These are phyloP conservation scores for Pneumocystis jirovecii DNA, from an alignment of 1,139 yeast genomes.

Conservation along the genomic window DNA sequence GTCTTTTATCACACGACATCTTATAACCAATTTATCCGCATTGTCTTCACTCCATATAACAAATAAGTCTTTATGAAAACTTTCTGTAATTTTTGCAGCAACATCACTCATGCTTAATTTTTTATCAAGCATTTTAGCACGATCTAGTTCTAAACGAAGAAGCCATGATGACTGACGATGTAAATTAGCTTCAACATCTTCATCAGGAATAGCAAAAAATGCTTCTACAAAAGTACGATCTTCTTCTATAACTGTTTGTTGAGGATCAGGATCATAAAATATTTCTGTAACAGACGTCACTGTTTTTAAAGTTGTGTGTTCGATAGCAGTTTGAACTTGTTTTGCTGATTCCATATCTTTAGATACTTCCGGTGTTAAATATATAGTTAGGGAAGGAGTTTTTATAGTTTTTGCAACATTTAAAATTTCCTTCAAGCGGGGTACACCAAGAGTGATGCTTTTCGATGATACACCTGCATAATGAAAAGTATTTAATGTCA, in stretches of 20 bases:
- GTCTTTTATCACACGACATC: slow-evolving; percentile 89
- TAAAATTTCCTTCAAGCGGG: slow-evolving; percentile 96
- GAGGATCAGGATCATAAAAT: slow-evolving; percentile 95
- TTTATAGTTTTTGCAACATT: slow-evolving; percentile 96
- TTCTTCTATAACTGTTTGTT: slow-evolving; percentile 86
- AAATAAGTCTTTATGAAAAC: slow-evolving; percentile 86
- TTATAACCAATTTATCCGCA: slow-evolving; percentile 87
- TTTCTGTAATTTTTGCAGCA: slow-evolving; percentile 85
- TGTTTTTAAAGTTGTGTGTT: slow-evolving; percentile 85
- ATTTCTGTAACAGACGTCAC: slow-evolving; percentile 97
- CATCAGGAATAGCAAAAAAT: slow-evolving; percentile 94
- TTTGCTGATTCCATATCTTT: slow-evolving; percentile 86
- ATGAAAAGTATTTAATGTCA: slow-evolving; percentile 98
- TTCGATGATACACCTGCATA: slow-evolving; percentile 99
- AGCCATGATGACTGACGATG: slow-evolving; percentile 97
- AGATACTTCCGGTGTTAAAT: slow-evolving; percentile 65
- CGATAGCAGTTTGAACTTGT: slow-evolving; percentile 89
- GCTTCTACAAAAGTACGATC: slow-evolving; percentile 96
- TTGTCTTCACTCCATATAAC: slow-evolving; percentile 99
- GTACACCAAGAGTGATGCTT: slow-evolving; percentile 98
- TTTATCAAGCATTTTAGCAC: slow-evolving; percentile 97
- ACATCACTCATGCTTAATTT: slow-evolving; percentile 97
- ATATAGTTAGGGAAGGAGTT: slow-evolving; percentile 95
- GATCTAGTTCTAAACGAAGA: slow-evolving; percentile 86
- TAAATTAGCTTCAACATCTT: slow-evolving; percentile 81